phyloP scores from a whole-genome alignment of 768 basidiomycete species.

The Termitomyces sp. region DNA sequence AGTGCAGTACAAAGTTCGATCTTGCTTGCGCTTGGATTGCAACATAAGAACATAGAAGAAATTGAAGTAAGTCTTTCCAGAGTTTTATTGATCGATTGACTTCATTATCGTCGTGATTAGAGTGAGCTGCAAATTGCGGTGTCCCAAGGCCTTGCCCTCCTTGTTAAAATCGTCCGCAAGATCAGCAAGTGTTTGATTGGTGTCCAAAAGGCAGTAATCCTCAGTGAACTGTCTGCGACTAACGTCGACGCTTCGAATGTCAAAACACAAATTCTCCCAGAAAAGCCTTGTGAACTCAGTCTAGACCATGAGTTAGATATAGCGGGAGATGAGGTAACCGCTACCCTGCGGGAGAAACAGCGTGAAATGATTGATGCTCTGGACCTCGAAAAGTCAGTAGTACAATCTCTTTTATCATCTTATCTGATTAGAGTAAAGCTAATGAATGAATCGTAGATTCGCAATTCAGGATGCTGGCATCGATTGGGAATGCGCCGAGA shows the following conservation, averaged over 20 bases:
- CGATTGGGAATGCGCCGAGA: conserved; percentile 75
- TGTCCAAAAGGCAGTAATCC: conserved; percentile 75
- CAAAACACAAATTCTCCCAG: conserved; percentile 6
- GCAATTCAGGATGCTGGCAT: conserved; percentile 64
- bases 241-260: conserved; percentile 15
- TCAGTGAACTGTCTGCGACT: conserved; percentile 46
- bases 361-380: conserved; percentile 83
- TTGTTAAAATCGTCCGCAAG: conserved; percentile 87
- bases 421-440: conserved; percentile 10
- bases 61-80: conserved; percentile 55
- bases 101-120: conserved; percentile 28
- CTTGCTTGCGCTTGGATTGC: conserved; percentile 81
- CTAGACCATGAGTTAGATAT: conserved; percentile 70
- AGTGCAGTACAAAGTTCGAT: conserved; percentile 92
- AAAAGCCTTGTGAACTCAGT: conserved; percentile 29
- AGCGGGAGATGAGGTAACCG: conserved; percentile 68
- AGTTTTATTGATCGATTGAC: neutral
- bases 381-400: conserved; percentile 85
- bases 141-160: conserved; percentile 82
- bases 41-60: conserved; percentile 85
- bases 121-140: conserved; percentile 79
- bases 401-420: conserved; percentile 11
- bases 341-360: conserved; percentile 70
- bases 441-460: conserved; percentile 39
- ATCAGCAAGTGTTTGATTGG: conserved; percentile 70